phyloP scores from a whole-genome alignment of 139 green algal species.

The Ettlia oleoabundans region DNA sequence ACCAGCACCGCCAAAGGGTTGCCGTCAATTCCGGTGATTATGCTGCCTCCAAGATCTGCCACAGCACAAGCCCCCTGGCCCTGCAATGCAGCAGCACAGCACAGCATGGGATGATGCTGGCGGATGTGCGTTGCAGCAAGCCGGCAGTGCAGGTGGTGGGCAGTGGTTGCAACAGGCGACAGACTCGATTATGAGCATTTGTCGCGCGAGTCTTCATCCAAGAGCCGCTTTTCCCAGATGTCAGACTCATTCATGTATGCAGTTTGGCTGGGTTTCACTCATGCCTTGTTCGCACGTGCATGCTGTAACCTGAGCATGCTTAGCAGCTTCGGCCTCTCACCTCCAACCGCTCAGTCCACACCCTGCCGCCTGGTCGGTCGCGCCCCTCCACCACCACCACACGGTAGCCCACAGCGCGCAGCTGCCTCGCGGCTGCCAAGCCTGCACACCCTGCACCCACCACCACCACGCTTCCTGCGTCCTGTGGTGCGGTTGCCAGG shows the following conservation, averaged over 20 bases:
- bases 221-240: too few species aligned
- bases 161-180: neutral
- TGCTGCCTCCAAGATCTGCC: slow-evolving; percentile 89
- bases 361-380: slow-evolving; percentile 79
- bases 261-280: too few species aligned
- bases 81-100: too few species aligned
- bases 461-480: slow-evolving; percentile 76
- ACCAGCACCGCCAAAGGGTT: slow-evolving; percentile 93
- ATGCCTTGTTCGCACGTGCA: too few species aligned
- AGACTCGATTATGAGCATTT: neutral
- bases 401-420: slow-evolving; percentile 78
- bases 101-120: too few species aligned
- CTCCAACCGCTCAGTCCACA: slow-evolving; percentile 78
- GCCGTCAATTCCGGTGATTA: slow-evolving; percentile 94
- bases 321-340: too few species aligned
- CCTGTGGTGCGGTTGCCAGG: neutral
- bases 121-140: too few species aligned
- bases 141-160: too few species aligned
- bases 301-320: too few species aligned
- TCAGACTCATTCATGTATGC: too few species aligned
- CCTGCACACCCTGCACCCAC: slow-evolving; percentile 87
- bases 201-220: neutral
- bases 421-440: slow-evolving; percentile 86
- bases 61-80: slow-evolving; percentile 50
- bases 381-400: slow-evolving; percentile 89